These are phyloP conservation scores for Podila clonocystis DNA, from an alignment of 192 early-diverging fungal genomes.

Conservation along the genomic window DNA sequence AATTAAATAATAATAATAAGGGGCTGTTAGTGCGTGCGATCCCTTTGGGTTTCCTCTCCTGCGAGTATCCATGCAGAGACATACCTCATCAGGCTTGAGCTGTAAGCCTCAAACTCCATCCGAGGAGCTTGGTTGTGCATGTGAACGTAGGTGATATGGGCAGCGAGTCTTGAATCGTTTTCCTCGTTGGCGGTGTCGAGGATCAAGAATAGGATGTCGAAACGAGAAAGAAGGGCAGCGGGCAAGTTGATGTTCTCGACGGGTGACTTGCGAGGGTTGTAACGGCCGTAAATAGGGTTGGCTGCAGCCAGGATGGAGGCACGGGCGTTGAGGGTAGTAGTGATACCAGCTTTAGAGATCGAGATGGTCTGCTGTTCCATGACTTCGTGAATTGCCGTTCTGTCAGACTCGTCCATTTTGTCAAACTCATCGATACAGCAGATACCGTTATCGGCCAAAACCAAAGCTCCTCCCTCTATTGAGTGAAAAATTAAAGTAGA, in stretches of 20 bases:
- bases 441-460: slow-evolving; percentile 97
- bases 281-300: slow-evolving; percentile 96
- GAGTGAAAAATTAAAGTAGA: neutral
- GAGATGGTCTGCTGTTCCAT: slow-evolving; percentile 99
- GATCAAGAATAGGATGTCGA: slow-evolving; percentile 92
- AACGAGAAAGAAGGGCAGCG: slow-evolving; percentile 92
- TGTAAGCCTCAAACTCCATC: slow-evolving; percentile 69
- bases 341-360: slow-evolving; percentile 98
- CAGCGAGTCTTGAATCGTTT: slow-evolving; percentile 81
- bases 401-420: slow-evolving; percentile 98
- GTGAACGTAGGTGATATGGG: slow-evolving; percentile 95
- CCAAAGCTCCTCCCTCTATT: slow-evolving; percentile 93
- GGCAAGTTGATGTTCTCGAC: slow-evolving; percentile 98
- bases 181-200: slow-evolving; percentile 86
- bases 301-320: slow-evolving; percentile 96
- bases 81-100: slow-evolving; percentile 80
- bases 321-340: slow-evolving; percentile 95
- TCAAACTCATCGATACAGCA: slow-evolving; percentile 99
- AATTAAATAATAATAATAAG: slow-evolving; percentile 4
- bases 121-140: slow-evolving; percentile 82
- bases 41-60: neutral
- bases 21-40: neutral
- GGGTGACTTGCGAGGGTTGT: slow-evolving; percentile 89
- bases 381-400: slow-evolving; percentile 98
- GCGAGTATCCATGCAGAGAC: neutral